Conservation (phyloP, 2,329 filamentous ascomycete species). For the Beauveria rudraprayagi region DNA sequence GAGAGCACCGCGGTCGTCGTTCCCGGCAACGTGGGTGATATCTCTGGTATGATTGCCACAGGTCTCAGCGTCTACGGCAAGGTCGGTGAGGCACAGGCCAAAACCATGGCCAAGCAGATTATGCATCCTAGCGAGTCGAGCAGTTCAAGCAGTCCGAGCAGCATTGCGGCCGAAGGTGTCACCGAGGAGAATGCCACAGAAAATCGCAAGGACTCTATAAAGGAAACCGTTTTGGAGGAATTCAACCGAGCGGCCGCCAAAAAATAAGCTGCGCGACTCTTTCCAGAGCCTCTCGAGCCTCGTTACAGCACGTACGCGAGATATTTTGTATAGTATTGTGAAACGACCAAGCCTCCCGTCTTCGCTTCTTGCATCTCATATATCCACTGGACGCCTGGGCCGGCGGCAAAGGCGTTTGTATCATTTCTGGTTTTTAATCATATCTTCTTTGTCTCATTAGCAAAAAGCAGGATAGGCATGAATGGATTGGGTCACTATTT, state of each 20-base stretch:
- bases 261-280: slow-evolving; percentile 16
- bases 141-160: slow-evolving; percentile 14
- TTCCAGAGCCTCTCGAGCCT: background rate
- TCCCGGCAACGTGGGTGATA: slow-evolving; percentile 93
- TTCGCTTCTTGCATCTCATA: background rate
- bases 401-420: slow-evolving; percentile 9
- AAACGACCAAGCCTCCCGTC: background rate
- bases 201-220: slow-evolving; percentile 21
- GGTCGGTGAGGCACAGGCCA: slow-evolving; percentile 72
- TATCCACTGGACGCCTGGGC: slow-evolving; percentile 3
- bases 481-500: background rate
- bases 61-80: slow-evolving; percentile 94
- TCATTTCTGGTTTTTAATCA: background rate
- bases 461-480: background rate
- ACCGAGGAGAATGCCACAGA: slow-evolving; percentile 14
- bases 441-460: slow-evolving; percentile 4
- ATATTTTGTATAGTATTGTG: slow-evolving; percentile 9
- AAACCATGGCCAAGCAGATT: slow-evolving; percentile 50
- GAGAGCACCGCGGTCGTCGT: slow-evolving; percentile 95
- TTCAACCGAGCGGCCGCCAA: slow-evolving; percentile 30
- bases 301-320: background rate
- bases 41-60: slow-evolving; percentile 92
- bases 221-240: slow-evolving; percentile 33
- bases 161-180: slow-evolving; percentile 13
- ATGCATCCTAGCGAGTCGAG: slow-evolving; percentile 26